Percentiles rank a stretch among this genome's conserved stretches.
These are phyloP conservation scores for Monoraphidium neglectum DNA, from an alignment of 139 green algal species.

Conservation along the genomic window DNA sequence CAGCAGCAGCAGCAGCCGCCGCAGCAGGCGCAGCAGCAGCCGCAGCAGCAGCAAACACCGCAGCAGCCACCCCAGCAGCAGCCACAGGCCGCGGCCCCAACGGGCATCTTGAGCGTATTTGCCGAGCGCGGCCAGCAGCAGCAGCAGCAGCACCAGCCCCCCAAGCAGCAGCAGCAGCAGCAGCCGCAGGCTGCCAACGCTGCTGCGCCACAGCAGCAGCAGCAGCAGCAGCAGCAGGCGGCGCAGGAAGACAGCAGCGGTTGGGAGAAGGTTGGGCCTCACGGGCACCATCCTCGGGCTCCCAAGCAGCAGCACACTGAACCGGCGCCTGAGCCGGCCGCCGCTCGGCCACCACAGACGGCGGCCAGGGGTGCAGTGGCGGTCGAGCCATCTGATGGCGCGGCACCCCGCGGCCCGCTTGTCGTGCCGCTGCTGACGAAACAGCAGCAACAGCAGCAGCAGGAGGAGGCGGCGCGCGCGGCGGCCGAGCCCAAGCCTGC, in stretches of 20 bases:
- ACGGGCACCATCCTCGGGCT: not conserved
- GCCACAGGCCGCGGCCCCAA: slow-evolving; percentile 20
- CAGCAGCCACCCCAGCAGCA: slow-evolving; percentile 21
- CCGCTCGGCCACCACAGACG: not conserved
- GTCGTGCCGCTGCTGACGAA: slow-evolving; percentile 21
- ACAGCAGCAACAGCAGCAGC: slow-evolving; percentile 3
- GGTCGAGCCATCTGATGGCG: not conserved
- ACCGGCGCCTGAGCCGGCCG: not conserved
- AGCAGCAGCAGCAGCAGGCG: not conserved
- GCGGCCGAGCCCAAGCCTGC: slow-evolving; percentile 37
- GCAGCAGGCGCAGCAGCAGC: slow-evolving; percentile 31
- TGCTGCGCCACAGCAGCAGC: not conserved
- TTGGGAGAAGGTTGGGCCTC: not conserved
- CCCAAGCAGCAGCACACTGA: slow-evolving; percentile 15
- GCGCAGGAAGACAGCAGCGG: not conserved
- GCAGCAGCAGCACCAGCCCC: slow-evolving; percentile 4
- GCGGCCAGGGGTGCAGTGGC: not conserved
- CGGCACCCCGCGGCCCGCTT: slow-evolving; percentile 8
- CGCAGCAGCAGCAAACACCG: not conserved
- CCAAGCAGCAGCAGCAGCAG: slow-evolving; percentile 13
- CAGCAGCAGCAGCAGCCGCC: slow-evolving; percentile 7
- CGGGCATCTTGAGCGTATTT: not conserved
- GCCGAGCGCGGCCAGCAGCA: not conserved
- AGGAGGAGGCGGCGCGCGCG: not conserved
- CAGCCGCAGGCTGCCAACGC: slow-evolving; percentile 12